Base-by-base conservation (phyloP, 495 filamentous ascomycete species). In the Aspergillus cavernicola region DNA sequence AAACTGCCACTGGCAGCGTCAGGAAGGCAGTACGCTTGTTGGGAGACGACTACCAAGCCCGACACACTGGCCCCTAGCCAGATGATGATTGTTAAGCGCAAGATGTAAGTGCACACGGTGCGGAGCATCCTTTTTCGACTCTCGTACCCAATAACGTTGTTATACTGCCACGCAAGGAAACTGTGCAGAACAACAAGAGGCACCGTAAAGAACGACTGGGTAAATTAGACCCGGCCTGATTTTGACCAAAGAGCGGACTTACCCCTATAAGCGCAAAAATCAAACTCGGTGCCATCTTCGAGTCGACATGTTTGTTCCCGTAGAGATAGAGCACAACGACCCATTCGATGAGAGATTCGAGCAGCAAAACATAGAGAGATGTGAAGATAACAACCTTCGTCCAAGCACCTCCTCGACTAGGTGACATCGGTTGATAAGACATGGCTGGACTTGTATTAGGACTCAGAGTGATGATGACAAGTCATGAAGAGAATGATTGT, bases 161-260 rank as follows among this genome's bases (percentile, higher is more conserved):
- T 71, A 43, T 73, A 73, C 43, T 76, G 73, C 71, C 71, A 75
- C 2, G 71, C 69, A 32, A 76, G 70, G 18, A 76, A 48, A 42
- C 70, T 75, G 28, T 76, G 73, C 3, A 76, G 59, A n/a, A 59
- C 58, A 4, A 71, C 63, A 13, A 75, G 63, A 0, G 73, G 69
- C 1, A 75, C 59, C 0, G 70, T 69, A 11, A 73, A 53, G 42
- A 73, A 70, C 6, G 71, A 72, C 73, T 76, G 37, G 4, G 23
- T 6, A 36, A 6, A 8, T 44, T 32, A 24, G 43, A 63, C 26
- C 60, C 56, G 36, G 33, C 20, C 13, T 11, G 20, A 13, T n/a
- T 2, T 6, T 22, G 11, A 12, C 22, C 2, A 24, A 22, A 40
- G 50, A 2, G 3, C 32, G 48, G 16, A 11, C 72, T 50, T 62